Base-by-base conservation (phyloP, 176 grass and related monocot species). In the Musa acuminata region DNA sequence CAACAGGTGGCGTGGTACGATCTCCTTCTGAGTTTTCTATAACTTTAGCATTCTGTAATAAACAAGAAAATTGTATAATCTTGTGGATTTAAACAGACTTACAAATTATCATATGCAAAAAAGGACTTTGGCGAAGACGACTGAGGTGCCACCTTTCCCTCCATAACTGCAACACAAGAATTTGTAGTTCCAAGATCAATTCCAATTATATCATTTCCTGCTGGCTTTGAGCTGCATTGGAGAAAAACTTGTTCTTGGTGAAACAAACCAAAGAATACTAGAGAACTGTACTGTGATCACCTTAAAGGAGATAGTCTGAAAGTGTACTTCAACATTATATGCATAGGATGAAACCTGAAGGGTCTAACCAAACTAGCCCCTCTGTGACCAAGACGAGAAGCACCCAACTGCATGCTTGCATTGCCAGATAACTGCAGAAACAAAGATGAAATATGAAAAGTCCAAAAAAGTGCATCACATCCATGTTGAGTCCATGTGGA, bases 11-110 rank as follows among this genome's bases (percentile, higher is more conserved):
- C 29, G 84, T 89, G 49, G 90, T 92, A 53, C 86, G 71, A 12
- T 84, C 82, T 81, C 90, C 90, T 86, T 92, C 86, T 64, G 86
- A 78, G 50, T 92, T 92, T 69, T 92, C 90, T 84, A 92, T 89
- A 62, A 92, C 90, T 80, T 92, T 87, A 11, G 90, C 86, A 57
- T 57, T 92, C 90, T 92, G 76, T 51, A 49, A 14, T 13, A 19
- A 55, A 75, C 62, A 62, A 64, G 22, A 10, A 55, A 3, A 14
- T 16, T 54, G 26, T 0, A 62, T 14, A 78, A 63, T 43, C 68
- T 17, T 55, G 23, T 12, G 64, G 17, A 57, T 24, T 51, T 17
- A 8, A n/a, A 21, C 13, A 57, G 71, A 62, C 19, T 12, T 35
- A 55, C 23, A 72, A 35, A 77, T 73, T 20, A 43, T 21, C 22